Conservation (phyloP, 164 flowering plant species). For the Liriodendron chinense region DNA sequence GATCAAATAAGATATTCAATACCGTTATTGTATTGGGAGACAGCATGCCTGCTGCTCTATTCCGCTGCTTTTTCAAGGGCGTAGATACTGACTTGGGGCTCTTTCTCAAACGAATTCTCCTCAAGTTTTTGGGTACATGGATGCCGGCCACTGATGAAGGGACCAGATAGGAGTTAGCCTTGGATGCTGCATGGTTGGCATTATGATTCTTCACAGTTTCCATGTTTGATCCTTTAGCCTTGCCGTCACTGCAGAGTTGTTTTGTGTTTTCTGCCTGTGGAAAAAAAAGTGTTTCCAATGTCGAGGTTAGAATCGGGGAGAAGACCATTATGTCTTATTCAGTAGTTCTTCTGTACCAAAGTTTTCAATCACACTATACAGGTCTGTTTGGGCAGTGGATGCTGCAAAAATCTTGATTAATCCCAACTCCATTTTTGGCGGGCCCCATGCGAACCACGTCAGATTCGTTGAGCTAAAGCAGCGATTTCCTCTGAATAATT, state of each 20-base stretch:
- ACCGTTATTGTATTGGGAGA: slow-evolving; percentile 19
- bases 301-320: too few relatives aligned
- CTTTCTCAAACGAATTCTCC: slow-evolving; percentile 22
- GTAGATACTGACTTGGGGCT: slow-evolving; percentile 18
- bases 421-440: too few relatives aligned
- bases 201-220: slow-evolving; percentile 14
- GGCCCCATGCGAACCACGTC: too few relatives aligned
- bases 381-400: too few relatives aligned
- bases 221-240: slow-evolving; percentile 15
- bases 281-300: too few relatives aligned
- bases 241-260: slow-evolving; percentile 12
- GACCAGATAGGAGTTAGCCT: slow-evolving; percentile 11
- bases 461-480: too few relatives aligned
- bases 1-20: slow-evolving; percentile 4
- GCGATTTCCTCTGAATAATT: too few relatives aligned
- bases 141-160: slow-evolving; percentile 10
- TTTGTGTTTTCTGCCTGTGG: slow-evolving; percentile 28
- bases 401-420: too few relatives aligned
- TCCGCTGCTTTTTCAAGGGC: slow-evolving; percentile 25
- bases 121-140: slow-evolving; percentile 14
- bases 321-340: too few relatives aligned
- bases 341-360: too few relatives aligned
- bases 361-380: too few relatives aligned
- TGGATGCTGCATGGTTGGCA: slow-evolving; percentile 18
- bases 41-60: slow-evolving; percentile 12